phyloP scores from a whole-genome alignment of 2,329 filamentous ascomycete species.

The Dothistroma septosporum region DNA sequence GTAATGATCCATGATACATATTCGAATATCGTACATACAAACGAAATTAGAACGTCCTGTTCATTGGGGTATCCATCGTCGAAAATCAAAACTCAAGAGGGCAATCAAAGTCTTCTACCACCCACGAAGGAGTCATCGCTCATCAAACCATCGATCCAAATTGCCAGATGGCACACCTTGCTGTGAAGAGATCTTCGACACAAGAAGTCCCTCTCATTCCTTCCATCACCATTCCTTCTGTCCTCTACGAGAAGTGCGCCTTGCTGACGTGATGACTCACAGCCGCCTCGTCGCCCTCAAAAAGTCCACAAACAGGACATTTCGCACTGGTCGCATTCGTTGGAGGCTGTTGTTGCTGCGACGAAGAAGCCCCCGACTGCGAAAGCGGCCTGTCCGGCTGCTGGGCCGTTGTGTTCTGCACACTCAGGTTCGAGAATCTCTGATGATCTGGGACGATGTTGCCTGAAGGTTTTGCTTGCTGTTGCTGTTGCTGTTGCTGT shows the following conservation, averaged over 20 bases:
- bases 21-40: too few relatives aligned
- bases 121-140: not conserved
- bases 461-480: slow-evolving; percentile 12
- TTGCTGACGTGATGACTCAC: slow-evolving; percentile 33
- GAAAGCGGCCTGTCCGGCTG: not conserved
- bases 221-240: too few relatives aligned
- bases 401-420: slow-evolving; percentile 11
- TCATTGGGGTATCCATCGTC: slow-evolving; percentile 10
- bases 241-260: slow-evolving; percentile 23
- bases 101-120: not conserved
- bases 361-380: not conserved
- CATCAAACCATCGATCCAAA: not conserved
- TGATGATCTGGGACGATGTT: slow-evolving; percentile 23
- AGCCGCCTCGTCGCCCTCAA: slow-evolving; percentile 35
- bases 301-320: slow-evolving; percentile 32
- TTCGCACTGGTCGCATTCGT: slow-evolving; percentile 26
- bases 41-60: too few relatives aligned
- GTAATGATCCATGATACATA: too few relatives aligned
- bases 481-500: slow-evolving; percentile 1
- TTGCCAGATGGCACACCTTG: not conserved
- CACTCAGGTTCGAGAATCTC: slow-evolving; percentile 17
- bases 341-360: not conserved
- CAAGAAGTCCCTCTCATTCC: not conserved
- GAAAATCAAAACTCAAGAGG: not conserved
- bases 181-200: not conserved